Percentiles rank a stretch among this genome's conserved stretches.
These are phyloP conservation scores for Pseudozyma tsukubaensis DNA, from an alignment of 1,284 basidiomycete species.

Conservation along the genomic window DNA sequence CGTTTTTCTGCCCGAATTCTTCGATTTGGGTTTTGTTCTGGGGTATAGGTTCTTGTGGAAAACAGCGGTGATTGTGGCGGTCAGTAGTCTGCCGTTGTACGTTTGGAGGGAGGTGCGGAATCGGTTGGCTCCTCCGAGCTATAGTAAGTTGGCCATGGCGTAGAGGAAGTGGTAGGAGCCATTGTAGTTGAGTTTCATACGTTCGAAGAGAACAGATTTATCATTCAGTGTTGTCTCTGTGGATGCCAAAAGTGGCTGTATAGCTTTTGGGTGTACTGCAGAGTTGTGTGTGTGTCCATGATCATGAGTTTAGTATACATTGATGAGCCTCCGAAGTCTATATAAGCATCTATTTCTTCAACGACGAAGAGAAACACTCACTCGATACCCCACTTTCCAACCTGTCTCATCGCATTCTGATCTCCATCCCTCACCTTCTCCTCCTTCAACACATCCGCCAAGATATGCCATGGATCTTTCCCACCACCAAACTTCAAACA, in stretches of 20 bases:
- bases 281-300: too few relatives aligned
- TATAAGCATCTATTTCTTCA: too few relatives aligned
- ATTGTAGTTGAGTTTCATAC: neutral
- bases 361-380: neutral
- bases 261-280: too few relatives aligned
- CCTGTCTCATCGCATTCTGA: slow-evolving; percentile 84
- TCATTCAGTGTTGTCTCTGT: neutral
- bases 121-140: slow-evolving; percentile 89
- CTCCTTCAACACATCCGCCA: slow-evolving; percentile 76
- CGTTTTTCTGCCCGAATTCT: slow-evolving; percentile 93
- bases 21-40: slow-evolving; percentile 92
- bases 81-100: slow-evolving; percentile 88
- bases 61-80: slow-evolving; percentile 84
- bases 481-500: slow-evolving; percentile 87
- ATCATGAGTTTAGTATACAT: too few relatives aligned
- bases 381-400: slow-evolving; percentile 73
- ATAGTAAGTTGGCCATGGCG: slow-evolving; percentile 77
- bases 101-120: slow-evolving; percentile 88
- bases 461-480: slow-evolving; percentile 92
- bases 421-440: slow-evolving; percentile 68
- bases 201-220: neutral
- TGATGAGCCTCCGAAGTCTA: too few relatives aligned
- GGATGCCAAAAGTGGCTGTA: too few relatives aligned
- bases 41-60: slow-evolving; percentile 93
- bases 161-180: slow-evolving; percentile 11